Base-by-base conservation (phyloP, 2,329 filamentous ascomycete species). In the Fusarium sp. region DNA sequence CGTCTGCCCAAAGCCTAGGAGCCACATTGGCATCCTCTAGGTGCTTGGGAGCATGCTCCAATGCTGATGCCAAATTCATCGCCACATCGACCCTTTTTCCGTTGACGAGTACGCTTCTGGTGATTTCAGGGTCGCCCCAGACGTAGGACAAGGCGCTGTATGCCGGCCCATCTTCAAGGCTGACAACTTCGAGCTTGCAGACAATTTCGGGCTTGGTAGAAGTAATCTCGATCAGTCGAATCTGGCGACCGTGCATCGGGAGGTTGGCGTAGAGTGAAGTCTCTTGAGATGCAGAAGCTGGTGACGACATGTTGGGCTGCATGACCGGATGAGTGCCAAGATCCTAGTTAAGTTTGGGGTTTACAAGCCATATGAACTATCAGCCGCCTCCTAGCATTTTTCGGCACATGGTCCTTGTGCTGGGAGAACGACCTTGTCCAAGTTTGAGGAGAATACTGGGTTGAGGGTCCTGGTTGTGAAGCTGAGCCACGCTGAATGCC, bases 61-160 rank as follows among this genome's bases (percentile, higher is more conserved):
- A 25, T 12, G 65, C 65, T 1, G 9, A 43, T 14, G 40, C 38
- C 7, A 68, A 12, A 10, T 58, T 65, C 4, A 8, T 54, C 7
- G 61, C 59, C 6, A 60, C 40, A 9, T 35, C 6, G 10, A 65
- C 12, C 17, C 15, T 6, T 17, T n/a, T 3, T 2, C 17, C 43
- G 30, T 68, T 68, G 2, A 68, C 61, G 15, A 22, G 9, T 3
- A 68, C 35, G 4, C 8, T 20, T 25, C 30, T 25, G 11, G 65
- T 68, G 11, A 35, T 15, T 11, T 2, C 4, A 0, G 61, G 54
- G n/a, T 68, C 43, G 4, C 65, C 65, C 61, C 65, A 65, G 20
- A 54, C 61, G 15, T 68, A 68, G 20, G 65, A 68, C n/a, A 68
- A 17, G 9, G 65, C 65, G n/a, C 57, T 58, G 37, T 45, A 70